Evolutionary conservation across 768 basidiomycete species (phyloP), one percentile per base, ranked within the genome.

Genomic region (Sistotremastrum suecicum): DNA sequence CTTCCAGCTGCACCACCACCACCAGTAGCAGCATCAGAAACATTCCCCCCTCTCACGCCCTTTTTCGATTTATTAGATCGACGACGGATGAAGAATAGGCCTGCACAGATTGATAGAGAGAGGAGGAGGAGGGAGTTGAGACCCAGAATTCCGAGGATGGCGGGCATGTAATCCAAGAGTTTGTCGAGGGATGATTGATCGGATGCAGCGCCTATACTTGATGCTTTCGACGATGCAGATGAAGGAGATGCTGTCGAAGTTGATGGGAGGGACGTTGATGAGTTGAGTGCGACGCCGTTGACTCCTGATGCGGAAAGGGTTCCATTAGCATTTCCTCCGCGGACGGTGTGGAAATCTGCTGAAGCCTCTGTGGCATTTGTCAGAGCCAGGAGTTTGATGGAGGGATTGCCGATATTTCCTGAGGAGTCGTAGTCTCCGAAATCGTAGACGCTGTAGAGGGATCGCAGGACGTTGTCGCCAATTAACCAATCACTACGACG

Each of bases 381-480:
- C 44, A 86, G 68, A 9, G 83, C 64, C 50, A 86, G 68, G 36
- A 90, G 62, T 60, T 80, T 79, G 63, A 90, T 72, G 58, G 83
- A 86, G 4, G 87, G 87, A 56, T 78, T 61, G 37, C 83, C 84
- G 76, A 78, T 78, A 10, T 70, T 60, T 35, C 76, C 78, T 4
- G 69, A 64, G 8, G 68, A 58, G 55, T 78, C 73, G 52, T 75
- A 86, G 62, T 89, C 83, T 28, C 86, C 86, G 56, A 82, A 90
- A 60, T 88, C 82, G 59, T 87, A 90, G 46, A 90, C 63, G 5
- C 83, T 73, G 60, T 89, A 89, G 36, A 88, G 64, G 10, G 83
- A 83, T 48, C 87, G 84, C 48, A 90, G 70, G 57, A 86, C 71
- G 54, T 84, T 88, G 61, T 83, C 86, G 20, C 87, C 87, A 44